Base-by-base conservation (phyloP, 2,329 filamentous ascomycete species). In the Dactylellina sp. region DNA sequence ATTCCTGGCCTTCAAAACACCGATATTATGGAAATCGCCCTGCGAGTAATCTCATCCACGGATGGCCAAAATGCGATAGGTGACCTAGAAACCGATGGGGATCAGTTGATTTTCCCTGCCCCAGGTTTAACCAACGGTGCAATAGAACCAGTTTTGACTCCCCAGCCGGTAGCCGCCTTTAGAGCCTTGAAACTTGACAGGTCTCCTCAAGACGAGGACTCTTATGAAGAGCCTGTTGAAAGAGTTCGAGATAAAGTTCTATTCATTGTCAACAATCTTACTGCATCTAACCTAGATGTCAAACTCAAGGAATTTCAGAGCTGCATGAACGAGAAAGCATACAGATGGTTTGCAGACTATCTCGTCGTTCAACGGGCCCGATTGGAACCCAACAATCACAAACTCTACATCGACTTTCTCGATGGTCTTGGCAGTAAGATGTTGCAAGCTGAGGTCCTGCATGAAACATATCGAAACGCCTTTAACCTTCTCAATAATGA, bases 261-360 rank as follows among this genome's bases (percentile, higher is more conserved):
- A 77, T 99, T 99, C 79, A 91, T 96, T 24, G 85, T 99, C 70
- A 99, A 99, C 84, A 99, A 99, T 78, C 89, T 99, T 59, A 98
- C 95, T 0, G 90, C 95, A 77, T 89, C 90, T 44, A 98, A 97
- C 47, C 84, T 99, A 16, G 88, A 91, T 59, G 86, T 89, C 42
- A 97, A 97, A 82, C 89, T 94, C 78, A 85, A 86, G 60, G 93
- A 97, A 77, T 86, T 99, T 39, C 89, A 88, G 55, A 89, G 92
- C 40, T 88, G 91, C 47, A 83, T 99, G 52, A 89, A 92, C 56
- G 87, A 90, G 60, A 89, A 89, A 77, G 90, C 97, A 80, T 91
- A 96, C 79, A 92, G 96, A 79, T 99, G 95, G 95, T 99, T 99
- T 79, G 95, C 96, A 5, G 89, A 89, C 52, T 96, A 98, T 79